Evolutionary conservation across 495 filamentous ascomycete species (phyloP).

Genomic region (Lasiosphaeris hirsuta): DNA sequence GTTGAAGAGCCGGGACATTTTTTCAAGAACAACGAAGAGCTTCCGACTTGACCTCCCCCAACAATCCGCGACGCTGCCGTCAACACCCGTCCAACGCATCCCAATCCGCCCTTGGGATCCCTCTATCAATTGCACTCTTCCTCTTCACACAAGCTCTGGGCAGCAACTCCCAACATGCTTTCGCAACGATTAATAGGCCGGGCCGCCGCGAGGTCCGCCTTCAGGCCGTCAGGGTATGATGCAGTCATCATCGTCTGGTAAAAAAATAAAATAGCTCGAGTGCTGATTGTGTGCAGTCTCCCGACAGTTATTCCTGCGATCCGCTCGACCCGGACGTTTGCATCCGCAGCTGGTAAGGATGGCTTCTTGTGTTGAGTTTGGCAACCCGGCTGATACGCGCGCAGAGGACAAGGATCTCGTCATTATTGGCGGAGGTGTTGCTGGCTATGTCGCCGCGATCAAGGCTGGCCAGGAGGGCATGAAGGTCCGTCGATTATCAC

Average conservation of each 20-base stretch:
- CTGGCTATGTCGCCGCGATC: slow-evolving; percentile 98
- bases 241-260: slow-evolving; percentile 11
- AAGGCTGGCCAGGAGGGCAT: slow-evolving; percentile 97
- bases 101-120: too few species aligned
- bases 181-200: slow-evolving; percentile 65
- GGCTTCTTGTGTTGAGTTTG: neutral
- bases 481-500: slow-evolving; percentile 60
- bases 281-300: slow-evolving; percentile 44
- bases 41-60: too few species aligned
- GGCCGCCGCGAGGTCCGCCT: slow-evolving; percentile 61
- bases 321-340: slow-evolving; percentile 67
- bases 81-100: too few species aligned
- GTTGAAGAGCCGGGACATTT: slow-evolving; percentile 15
- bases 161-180: slow-evolving; percentile 49
- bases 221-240: slow-evolving; percentile 53
- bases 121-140: too few species aligned
- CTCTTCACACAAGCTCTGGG: neutral
- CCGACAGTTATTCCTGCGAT: slow-evolving; percentile 58
- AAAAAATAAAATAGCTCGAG: slow-evolving; percentile 24
- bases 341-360: slow-evolving; percentile 71
- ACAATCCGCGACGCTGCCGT: too few species aligned
- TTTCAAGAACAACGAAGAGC: neutral
- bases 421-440: slow-evolving; percentile 95
- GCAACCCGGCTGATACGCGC: slow-evolving; percentile 23
- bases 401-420: slow-evolving; percentile 87